Percentiles rank a stretch among this genome's conserved stretches.
These are phyloP conservation scores for Gossypium aridum DNA, from an alignment of 441 rosid genomes.

Conservation along the genomic window DNA sequence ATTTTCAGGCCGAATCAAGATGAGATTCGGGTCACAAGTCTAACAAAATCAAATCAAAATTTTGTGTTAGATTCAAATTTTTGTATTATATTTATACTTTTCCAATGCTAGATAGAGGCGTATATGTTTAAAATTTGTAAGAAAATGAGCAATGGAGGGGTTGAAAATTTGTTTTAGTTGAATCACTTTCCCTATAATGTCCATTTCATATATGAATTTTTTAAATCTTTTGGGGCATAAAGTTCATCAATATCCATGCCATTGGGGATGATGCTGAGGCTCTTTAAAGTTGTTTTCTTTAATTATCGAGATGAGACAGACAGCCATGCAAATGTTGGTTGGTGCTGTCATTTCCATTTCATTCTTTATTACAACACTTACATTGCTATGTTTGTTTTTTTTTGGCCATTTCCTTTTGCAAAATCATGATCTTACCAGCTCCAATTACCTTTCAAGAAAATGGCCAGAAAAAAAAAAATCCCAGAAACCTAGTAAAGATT, in stretches of 20 bases:
- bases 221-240: slow-evolving; percentile 18
- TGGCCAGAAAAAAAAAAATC: neutral
- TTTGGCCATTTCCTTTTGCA: neutral
- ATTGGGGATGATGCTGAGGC: neutral
- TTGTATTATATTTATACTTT: neutral
- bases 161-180: neutral
- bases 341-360: slow-evolving; percentile 13
- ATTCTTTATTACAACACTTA: neutral
- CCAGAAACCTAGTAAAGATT: neutral
- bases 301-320: slow-evolving; percentile 16
- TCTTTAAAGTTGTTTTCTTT: neutral
- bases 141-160: neutral
- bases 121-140: neutral
- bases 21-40: too few relatives aligned
- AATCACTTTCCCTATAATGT: slow-evolving; percentile 12
- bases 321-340: slow-evolving; percentile 12
- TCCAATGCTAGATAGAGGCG: slow-evolving; percentile 1
- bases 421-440: neutral
- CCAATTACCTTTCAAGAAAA: neutral
- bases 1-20: too few relatives aligned
- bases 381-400: neutral
- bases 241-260: slow-evolving; percentile 26
- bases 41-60: too few relatives aligned
- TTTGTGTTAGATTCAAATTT: too few relatives aligned
- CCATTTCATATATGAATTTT: neutral